Evolutionary conservation across 768 basidiomycete genomes (phyloP).

Genomic region (Termitomyces sp.): DNA sequence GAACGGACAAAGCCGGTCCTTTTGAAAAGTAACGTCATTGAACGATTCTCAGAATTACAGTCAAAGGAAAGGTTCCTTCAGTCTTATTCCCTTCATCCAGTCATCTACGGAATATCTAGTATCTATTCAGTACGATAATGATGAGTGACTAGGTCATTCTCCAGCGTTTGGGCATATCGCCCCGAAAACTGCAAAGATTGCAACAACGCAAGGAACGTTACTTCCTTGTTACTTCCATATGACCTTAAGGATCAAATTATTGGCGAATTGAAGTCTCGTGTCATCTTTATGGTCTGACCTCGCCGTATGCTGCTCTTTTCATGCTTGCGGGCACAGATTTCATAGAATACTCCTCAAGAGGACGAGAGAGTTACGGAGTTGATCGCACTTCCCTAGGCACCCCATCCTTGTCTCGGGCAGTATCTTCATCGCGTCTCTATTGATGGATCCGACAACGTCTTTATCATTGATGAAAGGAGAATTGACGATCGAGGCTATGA

Average conservation of each 20-base stretch:
- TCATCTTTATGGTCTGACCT: neutral
- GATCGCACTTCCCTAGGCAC: neutral
- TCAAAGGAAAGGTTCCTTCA: no score
- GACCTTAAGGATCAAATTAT: neutral
- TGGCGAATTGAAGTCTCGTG: neutral
- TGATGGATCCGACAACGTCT: neutral
- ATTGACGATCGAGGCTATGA: neutral
- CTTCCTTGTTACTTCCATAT: neutral
- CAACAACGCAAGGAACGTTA: neutral
- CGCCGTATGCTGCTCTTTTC: neutral
- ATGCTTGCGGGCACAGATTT: neutral
- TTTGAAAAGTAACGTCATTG: no score
- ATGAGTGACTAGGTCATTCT: no score
- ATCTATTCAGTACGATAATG: no score
- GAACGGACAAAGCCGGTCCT: no score
- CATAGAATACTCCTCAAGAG: neutral
- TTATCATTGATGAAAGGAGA: neutral
- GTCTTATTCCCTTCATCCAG: no score
- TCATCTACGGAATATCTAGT: no score
- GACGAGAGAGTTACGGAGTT: neutral
- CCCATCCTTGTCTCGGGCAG: neutral
- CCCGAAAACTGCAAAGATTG: no score
- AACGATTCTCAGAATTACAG: no score
- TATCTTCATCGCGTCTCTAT: neutral
- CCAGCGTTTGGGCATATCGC: no score